Evolutionary conservation across 768 basidiomycete species (phyloP).

Genomic region (Botryobasidium botryosum): DNA sequence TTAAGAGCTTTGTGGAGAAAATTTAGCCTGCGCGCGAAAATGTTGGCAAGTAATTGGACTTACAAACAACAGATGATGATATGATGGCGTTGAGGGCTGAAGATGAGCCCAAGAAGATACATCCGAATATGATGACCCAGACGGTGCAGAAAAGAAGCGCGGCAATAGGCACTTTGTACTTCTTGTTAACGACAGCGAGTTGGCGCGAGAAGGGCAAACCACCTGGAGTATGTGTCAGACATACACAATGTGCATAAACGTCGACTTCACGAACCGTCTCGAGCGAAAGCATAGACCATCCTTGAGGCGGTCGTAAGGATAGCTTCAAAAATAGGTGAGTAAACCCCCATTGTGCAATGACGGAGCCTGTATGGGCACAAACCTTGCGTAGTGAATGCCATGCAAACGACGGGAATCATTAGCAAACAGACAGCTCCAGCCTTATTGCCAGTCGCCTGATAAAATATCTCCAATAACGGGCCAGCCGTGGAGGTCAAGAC

Average conservation of each 20-base stretch:
- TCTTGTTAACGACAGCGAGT: not conserved
- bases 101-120: not conserved
- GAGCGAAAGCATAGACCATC: not conserved
- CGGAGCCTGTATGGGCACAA: not conserved
- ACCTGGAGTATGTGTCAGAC: too few species aligned
- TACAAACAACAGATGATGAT: not conserved
- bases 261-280: too few species aligned
- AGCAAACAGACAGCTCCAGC: not conserved
- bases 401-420: not conserved
- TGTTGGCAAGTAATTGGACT: not conserved
- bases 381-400: not conserved
- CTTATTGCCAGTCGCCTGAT: not conserved
- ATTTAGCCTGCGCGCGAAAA: too few species aligned
- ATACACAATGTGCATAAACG: too few species aligned
- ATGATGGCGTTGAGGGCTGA: not conserved
- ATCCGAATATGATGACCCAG: not conserved
- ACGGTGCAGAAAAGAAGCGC: not conserved
- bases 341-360: not conserved
- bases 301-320: not conserved
- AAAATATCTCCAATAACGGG: not conserved
- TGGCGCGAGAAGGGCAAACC: not conserved
- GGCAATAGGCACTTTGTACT: not conserved
- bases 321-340: not conserved
- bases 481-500: not conserved
- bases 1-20: too few species aligned